phyloP scores from a whole-genome alignment of 768 basidiomycete species.

The Lactarius hengduanensis region DNA sequence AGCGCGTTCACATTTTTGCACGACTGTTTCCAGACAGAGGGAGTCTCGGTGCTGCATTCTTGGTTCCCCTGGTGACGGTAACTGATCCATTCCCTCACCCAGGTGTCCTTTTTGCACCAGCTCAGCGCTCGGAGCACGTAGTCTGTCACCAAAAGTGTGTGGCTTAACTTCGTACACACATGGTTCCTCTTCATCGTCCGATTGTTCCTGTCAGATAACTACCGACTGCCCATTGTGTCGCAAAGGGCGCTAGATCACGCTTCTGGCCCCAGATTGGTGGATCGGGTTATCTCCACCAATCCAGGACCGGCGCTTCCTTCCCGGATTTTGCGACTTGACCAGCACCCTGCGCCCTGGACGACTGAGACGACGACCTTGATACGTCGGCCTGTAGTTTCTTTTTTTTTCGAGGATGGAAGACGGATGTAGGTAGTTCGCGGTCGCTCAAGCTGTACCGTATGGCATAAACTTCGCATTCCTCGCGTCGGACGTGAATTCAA shows the following conservation, averaged over 20 bases:
- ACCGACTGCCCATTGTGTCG: no score
- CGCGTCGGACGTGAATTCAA: neutral
- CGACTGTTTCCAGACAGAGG: no score
- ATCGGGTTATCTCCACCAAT: neutral
- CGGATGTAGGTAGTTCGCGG: neutral
- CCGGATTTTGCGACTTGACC: no score
- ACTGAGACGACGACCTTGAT: neutral
- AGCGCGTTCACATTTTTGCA: no score
- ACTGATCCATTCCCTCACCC: neutral
- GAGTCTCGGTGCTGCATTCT: no score
- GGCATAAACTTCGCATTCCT: neutral
- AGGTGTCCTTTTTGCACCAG: neutral
- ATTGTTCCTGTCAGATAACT: neutral
- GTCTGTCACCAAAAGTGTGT: neutral
- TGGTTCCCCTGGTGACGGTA: no score
- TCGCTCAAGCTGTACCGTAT: neutral
- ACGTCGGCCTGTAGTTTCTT: neutral
- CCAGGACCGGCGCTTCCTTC: no score
- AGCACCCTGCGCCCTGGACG: neutral
- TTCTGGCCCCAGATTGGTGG: no score
- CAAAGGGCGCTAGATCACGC: no score
- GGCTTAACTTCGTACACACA: neutral
- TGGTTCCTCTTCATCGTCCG: neutral
- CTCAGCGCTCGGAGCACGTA: neutral
- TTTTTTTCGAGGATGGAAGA: neutral